These are phyloP conservation scores for Leptodermis oblonga DNA, from an alignment of 257 asterid species.

Conservation along the genomic window DNA sequence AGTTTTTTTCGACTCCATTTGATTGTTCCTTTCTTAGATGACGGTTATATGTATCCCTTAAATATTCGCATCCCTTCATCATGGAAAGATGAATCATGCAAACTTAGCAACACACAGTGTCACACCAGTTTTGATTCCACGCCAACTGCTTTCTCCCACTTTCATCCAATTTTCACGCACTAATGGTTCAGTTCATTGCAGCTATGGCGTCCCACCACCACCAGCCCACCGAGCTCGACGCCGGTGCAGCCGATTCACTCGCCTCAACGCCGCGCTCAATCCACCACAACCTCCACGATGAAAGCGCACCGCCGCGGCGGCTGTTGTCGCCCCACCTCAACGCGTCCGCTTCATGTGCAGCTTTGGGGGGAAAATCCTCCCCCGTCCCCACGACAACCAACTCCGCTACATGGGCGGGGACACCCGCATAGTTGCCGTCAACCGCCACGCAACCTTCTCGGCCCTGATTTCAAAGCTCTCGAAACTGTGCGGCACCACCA, in stretches of 20 bases:
- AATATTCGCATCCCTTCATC: neutral
- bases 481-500: conserved; percentile 54
- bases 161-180: neutral
- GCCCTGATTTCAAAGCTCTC: conserved; percentile 58
- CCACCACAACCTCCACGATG: conserved; percentile 44
- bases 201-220: conserved; percentile 47
- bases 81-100: conserved; percentile 10
- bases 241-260: conserved; percentile 48
- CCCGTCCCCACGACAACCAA: conserved; percentile 63
- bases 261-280: conserved; percentile 78
- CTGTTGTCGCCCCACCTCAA: conserved; percentile 29
- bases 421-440: conserved; percentile 62
- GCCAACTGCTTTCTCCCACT: neutral
- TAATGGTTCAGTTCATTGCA: conserved; percentile 3
- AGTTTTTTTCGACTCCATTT: too few species aligned
- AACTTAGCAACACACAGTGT: neutral
- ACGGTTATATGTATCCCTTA: neutral
- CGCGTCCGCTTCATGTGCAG: conserved; percentile 87
- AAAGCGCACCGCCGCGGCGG: conserved; percentile 4
- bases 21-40: too few species aligned
- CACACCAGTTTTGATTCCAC: neutral
- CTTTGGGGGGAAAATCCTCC: conserved; percentile 54
- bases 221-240: conserved; percentile 43
- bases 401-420: conserved; percentile 66
- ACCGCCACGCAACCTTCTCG: conserved; percentile 60